Percentiles rank a stretch among this genome's conserved stretches.
phyloP scores from a whole-genome alignment of 2,329 filamentous ascomycete species.

The Apiospora phragmitis region DNA sequence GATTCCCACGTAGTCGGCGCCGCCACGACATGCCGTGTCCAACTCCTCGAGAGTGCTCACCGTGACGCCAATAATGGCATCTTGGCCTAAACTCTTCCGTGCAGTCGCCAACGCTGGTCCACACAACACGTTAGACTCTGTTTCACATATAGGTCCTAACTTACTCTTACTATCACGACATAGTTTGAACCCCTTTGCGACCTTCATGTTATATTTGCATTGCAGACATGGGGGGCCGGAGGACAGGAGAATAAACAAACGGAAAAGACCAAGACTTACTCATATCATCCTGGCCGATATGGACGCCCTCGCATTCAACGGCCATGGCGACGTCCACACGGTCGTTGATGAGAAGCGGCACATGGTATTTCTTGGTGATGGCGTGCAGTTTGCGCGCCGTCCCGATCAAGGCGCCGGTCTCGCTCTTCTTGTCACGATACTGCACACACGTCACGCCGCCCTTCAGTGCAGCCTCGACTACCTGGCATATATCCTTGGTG shows the following conservation, averaged over 20 bases:
- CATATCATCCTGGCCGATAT: slow-evolving; percentile 94
- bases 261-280: slow-evolving; percentile 44
- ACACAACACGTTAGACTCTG: slow-evolving; percentile 7
- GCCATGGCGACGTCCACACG: slow-evolving; percentile 86
- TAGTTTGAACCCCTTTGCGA: not conserved
- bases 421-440: slow-evolving; percentile 83
- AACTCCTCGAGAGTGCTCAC: slow-evolving; percentile 77
- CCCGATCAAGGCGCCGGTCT: slow-evolving; percentile 70
- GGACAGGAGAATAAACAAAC: not conserved
- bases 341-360: slow-evolving; percentile 92
- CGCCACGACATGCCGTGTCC: slow-evolving; percentile 65
- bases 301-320: slow-evolving; percentile 85
- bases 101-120: slow-evolving; percentile 60
- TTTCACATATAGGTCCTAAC: not conserved
- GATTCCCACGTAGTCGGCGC: slow-evolving; percentile 90
- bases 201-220: slow-evolving; percentile 1
- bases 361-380: slow-evolving; percentile 64
- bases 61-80: slow-evolving; percentile 86
- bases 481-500: slow-evolving; percentile 64
- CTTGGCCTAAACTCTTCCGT: slow-evolving; percentile 69
- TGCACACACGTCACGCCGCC: slow-evolving; percentile 87
- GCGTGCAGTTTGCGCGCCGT: slow-evolving; percentile 70
- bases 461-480: slow-evolving; percentile 74
- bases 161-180: not conserved
- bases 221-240: not conserved